These are phyloP conservation scores for Colletotrichum lindemuthianum DNA, from an alignment of 2,329 filamentous ascomycete species.

Conservation along the genomic window DNA sequence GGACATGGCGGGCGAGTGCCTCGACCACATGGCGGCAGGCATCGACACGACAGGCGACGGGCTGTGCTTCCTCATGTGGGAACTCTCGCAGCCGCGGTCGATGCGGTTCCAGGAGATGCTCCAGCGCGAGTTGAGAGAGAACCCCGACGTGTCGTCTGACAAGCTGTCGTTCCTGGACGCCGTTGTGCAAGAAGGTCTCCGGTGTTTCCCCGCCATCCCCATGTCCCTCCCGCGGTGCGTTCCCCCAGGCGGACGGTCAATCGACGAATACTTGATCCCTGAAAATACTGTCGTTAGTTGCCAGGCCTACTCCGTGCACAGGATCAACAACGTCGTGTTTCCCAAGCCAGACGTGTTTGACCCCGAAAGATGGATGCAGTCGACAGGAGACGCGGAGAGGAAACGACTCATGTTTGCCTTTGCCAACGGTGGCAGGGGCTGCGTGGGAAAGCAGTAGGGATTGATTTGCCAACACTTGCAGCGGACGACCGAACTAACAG, in stretches of 20 bases:
- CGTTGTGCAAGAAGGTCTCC: slow-evolving; percentile 69
- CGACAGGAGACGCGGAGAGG: slow-evolving; percentile 77
- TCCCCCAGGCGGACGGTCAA: slow-evolving; percentile 61
- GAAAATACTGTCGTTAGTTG: slow-evolving; percentile 66
- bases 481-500: slow-evolving; percentile 38
- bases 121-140: slow-evolving; percentile 59
- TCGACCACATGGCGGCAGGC: slow-evolving; percentile 77
- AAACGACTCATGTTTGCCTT: slow-evolving; percentile 73
- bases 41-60: slow-evolving; percentile 78
- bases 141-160: slow-evolving; percentile 54
- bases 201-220: slow-evolving; percentile 72
- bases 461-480: too few species aligned
- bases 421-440: slow-evolving; percentile 71
- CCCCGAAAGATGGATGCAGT: slow-evolving; percentile 85
- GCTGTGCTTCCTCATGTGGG: slow-evolving; percentile 77
- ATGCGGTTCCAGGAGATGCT: slow-evolving; percentile 61
- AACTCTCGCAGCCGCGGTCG: slow-evolving; percentile 70
- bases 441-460: slow-evolving; percentile 73
- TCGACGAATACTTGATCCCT: slow-evolving; percentile 66
- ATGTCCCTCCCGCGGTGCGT: slow-evolving; percentile 73
- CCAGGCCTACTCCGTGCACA: slow-evolving; percentile 70
- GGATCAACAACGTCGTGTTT: slow-evolving; percentile 74
- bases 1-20: slow-evolving; percentile 73
- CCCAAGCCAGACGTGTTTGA: slow-evolving; percentile 80
- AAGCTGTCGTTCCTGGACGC: slow-evolving; percentile 70